Percentiles rank a stretch among this genome's conserved stretches.
Conservation (phyloP, 2,329 filamentous ascomycete species). For the Diaporthe helianthi region DNA sequence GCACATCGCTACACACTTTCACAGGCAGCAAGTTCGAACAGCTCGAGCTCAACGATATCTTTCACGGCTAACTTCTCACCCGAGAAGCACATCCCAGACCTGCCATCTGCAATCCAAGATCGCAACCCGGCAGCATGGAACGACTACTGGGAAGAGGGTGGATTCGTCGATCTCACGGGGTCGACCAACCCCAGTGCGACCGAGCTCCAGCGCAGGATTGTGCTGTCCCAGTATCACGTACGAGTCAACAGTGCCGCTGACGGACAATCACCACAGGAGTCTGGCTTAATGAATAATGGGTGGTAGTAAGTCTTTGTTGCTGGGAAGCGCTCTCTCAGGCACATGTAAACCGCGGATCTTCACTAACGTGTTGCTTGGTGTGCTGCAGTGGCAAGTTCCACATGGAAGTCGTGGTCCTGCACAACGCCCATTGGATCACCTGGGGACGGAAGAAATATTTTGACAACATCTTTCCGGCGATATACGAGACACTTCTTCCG, state of each 20-base stretch:
- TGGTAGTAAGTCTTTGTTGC: constrained; percentile 44
- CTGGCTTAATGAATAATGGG: constrained; percentile 53
- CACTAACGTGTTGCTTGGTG: not conserved
- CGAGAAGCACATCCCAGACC: not conserved
- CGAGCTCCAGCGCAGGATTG: constrained; percentile 52
- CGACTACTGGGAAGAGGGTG: not conserved
- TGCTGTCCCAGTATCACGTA: constrained; percentile 52
- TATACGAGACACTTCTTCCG: constrained; percentile 40
- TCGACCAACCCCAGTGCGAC: constrained; percentile 46
- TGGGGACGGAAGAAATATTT: constrained; percentile 46
- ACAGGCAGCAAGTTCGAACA: not conserved
- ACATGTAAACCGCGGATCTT: not conserved
- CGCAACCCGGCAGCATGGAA: not conserved
- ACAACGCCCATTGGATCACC: constrained; percentile 45
- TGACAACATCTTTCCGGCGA: constrained; percentile 42
- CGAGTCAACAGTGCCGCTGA: constrained; percentile 50
- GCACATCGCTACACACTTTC: not conserved
- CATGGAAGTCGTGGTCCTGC: constrained; percentile 49
- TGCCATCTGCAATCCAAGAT: not conserved
- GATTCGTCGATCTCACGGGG: not conserved
- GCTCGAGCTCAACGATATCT: not conserved
- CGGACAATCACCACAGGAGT: constrained; percentile 51
- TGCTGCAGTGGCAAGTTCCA: constrained; percentile 46
- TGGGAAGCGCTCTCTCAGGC: too few species aligned
- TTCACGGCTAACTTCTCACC: constrained; percentile 5